Evolutionary conservation across 305 asterid species (phyloP), one percentile per base, ranked within the genome.

Genomic region (Salvia sclarea): DNA sequence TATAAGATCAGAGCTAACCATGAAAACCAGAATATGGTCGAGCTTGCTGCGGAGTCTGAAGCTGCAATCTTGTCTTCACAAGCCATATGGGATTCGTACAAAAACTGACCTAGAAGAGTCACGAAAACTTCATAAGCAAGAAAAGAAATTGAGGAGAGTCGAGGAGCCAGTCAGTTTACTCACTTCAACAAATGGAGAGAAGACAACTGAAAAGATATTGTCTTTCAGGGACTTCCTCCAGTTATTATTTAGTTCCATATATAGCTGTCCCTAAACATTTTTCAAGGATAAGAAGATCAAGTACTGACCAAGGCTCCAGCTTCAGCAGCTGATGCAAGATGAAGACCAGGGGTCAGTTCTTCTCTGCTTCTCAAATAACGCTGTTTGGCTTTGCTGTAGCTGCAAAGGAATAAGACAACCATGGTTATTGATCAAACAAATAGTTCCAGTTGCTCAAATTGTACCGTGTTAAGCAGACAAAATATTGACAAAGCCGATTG

Each of bases 61-160:
- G 97, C 81, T 95, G 99, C 82, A 95, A 80, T 81, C 98, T 91
- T 81, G 98, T 91, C 80, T 95, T 95, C 72, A 95, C 95, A 79
- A 95, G 83, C 99, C 99, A 91, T 73, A 95, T 64, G 71, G 99
- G 99, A 84, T 95, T 91, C 77, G 98, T 95, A 76, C 88, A 89
- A 6, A 86, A 62, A 71, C 82, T 81, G 61, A 86, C 98, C 98
- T 95, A 78, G 70, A 67, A 74, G 20, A 71, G 24, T 61, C 58
- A 84, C 52, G 63, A 70, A 30, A 40, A 61, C 37, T 30, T 21
- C 41, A 33, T 69, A 31, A 63, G 71, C 52, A 70, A 67, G 65
- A 50, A 31, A 53, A 44, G 11, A 45, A 31, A 59, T 8, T 28
- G 47, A 57, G 22, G 54, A 12, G 24, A 49, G 54, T 49, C 25